Conservation (phyloP, 2,329 filamentous ascomycete genomes). For the Chaetomium olivaceum region DNA sequence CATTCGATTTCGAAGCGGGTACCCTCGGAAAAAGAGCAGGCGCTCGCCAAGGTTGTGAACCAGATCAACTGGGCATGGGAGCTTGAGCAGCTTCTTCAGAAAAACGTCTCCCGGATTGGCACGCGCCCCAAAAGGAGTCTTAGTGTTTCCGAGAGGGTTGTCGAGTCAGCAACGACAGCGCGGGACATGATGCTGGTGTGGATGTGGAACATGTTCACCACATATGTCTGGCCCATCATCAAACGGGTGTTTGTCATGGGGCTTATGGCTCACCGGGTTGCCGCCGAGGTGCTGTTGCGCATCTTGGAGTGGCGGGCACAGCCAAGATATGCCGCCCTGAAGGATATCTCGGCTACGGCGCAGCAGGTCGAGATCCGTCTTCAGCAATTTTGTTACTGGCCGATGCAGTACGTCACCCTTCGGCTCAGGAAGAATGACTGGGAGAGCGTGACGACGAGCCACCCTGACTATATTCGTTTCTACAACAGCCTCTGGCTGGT, state of each 20-base stretch:
- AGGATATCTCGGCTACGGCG: constrained; percentile 93
- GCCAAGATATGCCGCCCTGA: constrained; percentile 78
- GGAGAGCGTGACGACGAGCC: constrained; percentile 92
- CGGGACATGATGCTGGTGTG: constrained; percentile 71
- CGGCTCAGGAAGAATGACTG: constrained; percentile 88
- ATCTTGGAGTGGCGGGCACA: constrained; percentile 83
- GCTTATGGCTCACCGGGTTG: constrained; percentile 75
- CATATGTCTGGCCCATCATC: constrained; percentile 77
- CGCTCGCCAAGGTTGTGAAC: constrained; percentile 78
- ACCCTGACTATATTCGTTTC: constrained; percentile 97
- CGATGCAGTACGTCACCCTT: constrained; percentile 89
- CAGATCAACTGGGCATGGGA: constrained; percentile 97
- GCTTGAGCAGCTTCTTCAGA: constrained; percentile 79
- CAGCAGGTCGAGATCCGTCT: constrained; percentile 96
- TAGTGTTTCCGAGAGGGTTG: constrained; percentile 91
- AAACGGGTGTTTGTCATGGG: constrained; percentile 72
- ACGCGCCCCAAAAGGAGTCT: constrained; percentile 78
- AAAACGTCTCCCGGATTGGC: constrained; percentile 83
- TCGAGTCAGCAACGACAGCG: constrained; percentile 86
- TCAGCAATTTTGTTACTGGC: constrained; percentile 99
- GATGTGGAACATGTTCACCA: constrained; percentile 68
- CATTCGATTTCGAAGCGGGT: constrained; percentile 80
- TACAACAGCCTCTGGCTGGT: constrained; percentile 99
- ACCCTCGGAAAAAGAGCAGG: constrained; percentile 78
- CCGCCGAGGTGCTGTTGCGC: constrained; percentile 75